Evolutionary conservation across 1,139 yeast species (phyloP).

Genomic region (Wickerhamiella pararugosa): DNA sequence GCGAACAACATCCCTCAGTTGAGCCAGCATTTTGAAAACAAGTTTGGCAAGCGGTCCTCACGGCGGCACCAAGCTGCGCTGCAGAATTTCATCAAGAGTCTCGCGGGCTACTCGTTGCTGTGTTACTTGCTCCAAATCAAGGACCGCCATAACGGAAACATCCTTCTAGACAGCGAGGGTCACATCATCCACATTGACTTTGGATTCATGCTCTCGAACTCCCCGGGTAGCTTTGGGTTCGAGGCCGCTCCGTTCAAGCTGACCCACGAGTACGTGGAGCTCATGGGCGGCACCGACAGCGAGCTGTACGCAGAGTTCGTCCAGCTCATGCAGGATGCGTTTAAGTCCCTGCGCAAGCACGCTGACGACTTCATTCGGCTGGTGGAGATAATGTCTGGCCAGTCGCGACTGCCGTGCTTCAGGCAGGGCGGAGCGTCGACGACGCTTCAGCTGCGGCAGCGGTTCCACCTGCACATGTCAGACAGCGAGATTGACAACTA

Average conservation of each 20-base stretch:
- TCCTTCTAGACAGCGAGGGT: constrained; percentile 85
- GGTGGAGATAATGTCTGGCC: constrained; percentile 89
- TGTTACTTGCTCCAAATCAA: constrained; percentile 83
- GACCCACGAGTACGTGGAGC: constrained; percentile 72
- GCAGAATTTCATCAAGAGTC: constrained; percentile 63
- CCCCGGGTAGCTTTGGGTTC: constrained; percentile 79
- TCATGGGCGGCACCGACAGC: constrained; percentile 65
- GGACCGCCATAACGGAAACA: constrained; percentile 93
- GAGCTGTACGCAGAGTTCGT: constrained; percentile 44
- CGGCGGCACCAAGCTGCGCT: constrained; percentile 54
- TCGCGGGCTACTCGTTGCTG: constrained; percentile 79
- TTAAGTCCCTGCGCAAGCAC: constrained; percentile 52
- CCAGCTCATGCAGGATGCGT: constrained; percentile 51
- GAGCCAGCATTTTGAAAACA: constrained; percentile 56
- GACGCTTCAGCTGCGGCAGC: constrained; percentile 56
- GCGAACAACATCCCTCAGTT: constrained; percentile 43
- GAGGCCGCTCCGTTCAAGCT: constrained; percentile 95
- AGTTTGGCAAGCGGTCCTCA: constrained; percentile 48
- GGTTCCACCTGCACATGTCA: constrained; percentile 60
- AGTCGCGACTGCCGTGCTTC: constrained; percentile 81
- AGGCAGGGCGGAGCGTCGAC: constrained; percentile 66
- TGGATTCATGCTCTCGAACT: constrained; percentile 80
- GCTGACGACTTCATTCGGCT: constrained; percentile 60
- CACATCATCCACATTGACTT: constrained; percentile 92
- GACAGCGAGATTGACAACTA: constrained; percentile 63